These are phyloP conservation scores for Yamagishiella unicocca DNA, from an alignment of 139 green algal species.

Conservation along the genomic window DNA sequence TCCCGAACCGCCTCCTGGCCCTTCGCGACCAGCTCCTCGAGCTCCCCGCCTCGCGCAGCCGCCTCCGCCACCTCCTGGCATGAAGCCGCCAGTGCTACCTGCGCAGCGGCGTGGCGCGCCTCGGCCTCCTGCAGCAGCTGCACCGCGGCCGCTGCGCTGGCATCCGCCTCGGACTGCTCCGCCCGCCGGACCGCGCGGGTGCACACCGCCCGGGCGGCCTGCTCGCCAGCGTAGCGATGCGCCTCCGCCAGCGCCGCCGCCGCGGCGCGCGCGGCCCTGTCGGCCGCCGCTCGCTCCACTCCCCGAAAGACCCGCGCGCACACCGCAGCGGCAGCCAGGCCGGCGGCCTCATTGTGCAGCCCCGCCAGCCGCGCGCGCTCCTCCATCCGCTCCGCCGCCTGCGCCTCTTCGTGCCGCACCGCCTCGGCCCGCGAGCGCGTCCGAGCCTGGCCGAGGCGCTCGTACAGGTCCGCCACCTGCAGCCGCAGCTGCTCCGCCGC, in stretches of 20 bases:
- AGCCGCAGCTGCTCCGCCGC: not conserved
- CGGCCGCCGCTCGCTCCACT: not conserved
- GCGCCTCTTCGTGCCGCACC: not conserved
- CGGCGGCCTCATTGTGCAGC: not conserved
- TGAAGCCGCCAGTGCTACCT: not conserved
- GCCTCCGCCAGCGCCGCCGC: not conserved
- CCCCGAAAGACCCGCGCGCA: not conserved
- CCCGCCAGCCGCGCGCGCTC: not conserved
- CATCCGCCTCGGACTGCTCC: not conserved
- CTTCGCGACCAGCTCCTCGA: not conserved
- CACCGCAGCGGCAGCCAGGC: not conserved
- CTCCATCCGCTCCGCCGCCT: not conserved
- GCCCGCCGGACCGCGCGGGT: not conserved
- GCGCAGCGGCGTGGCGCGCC: not conserved
- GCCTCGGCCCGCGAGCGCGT: not conserved
- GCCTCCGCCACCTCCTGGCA: not conserved
- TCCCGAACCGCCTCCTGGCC: not conserved
- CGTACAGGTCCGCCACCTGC: slow-evolving; percentile 1
- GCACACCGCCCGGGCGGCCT: not conserved
- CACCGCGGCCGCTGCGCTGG: not conserved
- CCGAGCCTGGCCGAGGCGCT: slow-evolving; percentile 6
- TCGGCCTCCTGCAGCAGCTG: not conserved
- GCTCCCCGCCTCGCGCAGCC: not conserved
- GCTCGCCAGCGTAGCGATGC: not conserved
- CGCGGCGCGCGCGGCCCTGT: not conserved